Evolutionary conservation across 192 early-diverging fungal genomes (phyloP).

Genomic region (Coemansia sp.): DNA sequence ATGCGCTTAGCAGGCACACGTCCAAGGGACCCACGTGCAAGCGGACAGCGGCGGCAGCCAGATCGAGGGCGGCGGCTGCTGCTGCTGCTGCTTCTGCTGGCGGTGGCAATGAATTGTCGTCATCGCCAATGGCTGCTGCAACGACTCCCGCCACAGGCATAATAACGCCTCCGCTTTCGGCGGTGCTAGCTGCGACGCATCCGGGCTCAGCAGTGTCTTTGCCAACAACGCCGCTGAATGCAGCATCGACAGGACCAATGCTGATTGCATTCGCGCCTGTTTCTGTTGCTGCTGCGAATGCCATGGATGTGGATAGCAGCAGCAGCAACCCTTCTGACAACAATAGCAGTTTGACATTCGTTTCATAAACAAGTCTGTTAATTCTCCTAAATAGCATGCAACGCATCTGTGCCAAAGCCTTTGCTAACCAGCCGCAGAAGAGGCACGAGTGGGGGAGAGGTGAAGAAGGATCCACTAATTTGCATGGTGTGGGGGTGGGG

Average conservation of each 20-base stretch:
- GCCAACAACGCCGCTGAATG: background rate
- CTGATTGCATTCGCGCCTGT: background rate
- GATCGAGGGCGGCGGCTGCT: background rate
- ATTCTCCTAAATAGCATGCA: background rate
- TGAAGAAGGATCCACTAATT: background rate
- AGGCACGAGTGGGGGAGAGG: background rate
- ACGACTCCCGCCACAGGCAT: background rate
- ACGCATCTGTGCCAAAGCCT: background rate
- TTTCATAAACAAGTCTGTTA: background rate
- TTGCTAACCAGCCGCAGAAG: background rate
- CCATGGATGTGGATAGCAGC: background rate
- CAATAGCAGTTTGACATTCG: background rate
- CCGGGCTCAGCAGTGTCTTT: background rate
- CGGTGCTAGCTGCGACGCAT: background rate
- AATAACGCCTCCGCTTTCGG: background rate
- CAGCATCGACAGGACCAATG: background rate
- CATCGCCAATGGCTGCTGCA: background rate
- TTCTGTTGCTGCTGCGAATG: background rate
- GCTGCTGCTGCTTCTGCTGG: background rate
- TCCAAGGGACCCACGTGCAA: slow-evolving; percentile 53
- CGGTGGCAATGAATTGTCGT: background rate
- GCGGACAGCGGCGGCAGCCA: slow-evolving; percentile 28
- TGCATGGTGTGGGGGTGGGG: too few species aligned
- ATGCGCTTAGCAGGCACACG: slow-evolving; percentile 50
- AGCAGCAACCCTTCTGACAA: background rate